Evolutionary conservation across 371 early-diverging fungal genomes (phyloP).

Genomic region (Dichotomocladium elegans): DNA sequence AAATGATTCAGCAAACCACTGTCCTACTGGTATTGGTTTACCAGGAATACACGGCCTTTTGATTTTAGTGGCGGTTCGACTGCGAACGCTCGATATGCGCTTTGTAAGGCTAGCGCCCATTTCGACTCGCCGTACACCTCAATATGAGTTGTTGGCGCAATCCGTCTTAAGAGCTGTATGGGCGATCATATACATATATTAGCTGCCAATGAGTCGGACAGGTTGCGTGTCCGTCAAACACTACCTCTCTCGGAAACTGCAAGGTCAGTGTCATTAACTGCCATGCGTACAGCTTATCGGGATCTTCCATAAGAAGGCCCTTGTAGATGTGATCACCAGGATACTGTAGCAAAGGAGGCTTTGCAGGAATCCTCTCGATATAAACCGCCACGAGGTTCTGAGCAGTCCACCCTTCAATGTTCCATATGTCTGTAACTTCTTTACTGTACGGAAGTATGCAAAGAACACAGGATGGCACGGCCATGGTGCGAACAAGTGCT

Average conservation of each 20-base stretch:
- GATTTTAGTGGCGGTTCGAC: not conserved
- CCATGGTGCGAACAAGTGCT: no score
- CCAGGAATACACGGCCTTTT: no score
- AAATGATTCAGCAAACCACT: not conserved
- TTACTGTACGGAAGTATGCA: no score
- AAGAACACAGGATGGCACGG: no score
- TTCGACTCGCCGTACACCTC: not conserved
- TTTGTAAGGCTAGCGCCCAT: not conserved
- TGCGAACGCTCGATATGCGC: not conserved
- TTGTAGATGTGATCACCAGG: not conserved
- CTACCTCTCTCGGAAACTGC: not conserved
- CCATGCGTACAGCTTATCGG: not conserved
- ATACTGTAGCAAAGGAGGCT: not conserved
- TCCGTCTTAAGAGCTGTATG: not conserved
- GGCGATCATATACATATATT: not conserved
- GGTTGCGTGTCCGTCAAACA: no score
- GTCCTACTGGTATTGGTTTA: not conserved
- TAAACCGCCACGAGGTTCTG: no score
- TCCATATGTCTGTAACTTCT: no score
- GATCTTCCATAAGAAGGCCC: not conserved
- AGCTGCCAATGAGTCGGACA: no score
- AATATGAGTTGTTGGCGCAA: not conserved
- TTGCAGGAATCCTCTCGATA: not conserved
- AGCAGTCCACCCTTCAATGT: no score
- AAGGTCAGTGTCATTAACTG: not conserved